phyloP scores from a whole-genome alignment of 1,284 basidiomycete genomes.

The Cutaneotrichosporon sp. region DNA sequence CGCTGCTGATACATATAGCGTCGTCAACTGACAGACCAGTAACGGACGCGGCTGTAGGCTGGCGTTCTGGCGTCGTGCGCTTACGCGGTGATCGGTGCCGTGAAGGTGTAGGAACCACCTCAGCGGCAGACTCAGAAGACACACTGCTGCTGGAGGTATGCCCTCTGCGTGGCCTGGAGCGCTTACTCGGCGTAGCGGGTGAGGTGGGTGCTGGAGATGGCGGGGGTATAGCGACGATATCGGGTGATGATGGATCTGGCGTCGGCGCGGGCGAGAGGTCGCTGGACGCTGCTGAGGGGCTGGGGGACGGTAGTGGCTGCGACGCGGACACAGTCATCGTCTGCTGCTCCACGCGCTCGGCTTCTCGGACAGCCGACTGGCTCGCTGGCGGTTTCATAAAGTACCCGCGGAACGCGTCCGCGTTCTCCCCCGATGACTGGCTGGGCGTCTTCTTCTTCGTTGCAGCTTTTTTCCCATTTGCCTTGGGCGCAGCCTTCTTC shows the following conservation, averaged over 20 bases:
- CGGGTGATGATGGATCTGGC: neutral
- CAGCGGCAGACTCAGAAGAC: neutral
- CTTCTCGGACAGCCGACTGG: neutral
- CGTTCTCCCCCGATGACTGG: neutral
- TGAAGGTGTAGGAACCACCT: no score
- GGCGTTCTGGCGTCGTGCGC: no score
- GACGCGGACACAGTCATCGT: no score
- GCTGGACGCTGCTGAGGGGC: neutral
- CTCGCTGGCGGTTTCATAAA: neutral
- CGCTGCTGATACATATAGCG: neutral
- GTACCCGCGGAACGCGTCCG: neutral
- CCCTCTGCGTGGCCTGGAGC: neutral
- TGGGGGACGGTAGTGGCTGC: neutral
- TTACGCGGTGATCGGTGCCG: no score
- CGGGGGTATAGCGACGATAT: neutral
- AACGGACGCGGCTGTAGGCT: no score
- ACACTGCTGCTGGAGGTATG: neutral
- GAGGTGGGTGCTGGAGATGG: neutral
- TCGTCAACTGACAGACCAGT: neutral
- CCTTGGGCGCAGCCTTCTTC: neutral
- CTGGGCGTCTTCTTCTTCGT: neutral
- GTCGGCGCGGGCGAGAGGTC: neutral
- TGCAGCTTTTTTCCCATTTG: neutral
- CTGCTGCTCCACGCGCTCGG: neutral
- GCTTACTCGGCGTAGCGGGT: conserved; percentile 4